These are phyloP conservation scores for Parachaetomium inaequale DNA, from an alignment of 495 filamentous ascomycete species.

Conservation along the genomic window DNA sequence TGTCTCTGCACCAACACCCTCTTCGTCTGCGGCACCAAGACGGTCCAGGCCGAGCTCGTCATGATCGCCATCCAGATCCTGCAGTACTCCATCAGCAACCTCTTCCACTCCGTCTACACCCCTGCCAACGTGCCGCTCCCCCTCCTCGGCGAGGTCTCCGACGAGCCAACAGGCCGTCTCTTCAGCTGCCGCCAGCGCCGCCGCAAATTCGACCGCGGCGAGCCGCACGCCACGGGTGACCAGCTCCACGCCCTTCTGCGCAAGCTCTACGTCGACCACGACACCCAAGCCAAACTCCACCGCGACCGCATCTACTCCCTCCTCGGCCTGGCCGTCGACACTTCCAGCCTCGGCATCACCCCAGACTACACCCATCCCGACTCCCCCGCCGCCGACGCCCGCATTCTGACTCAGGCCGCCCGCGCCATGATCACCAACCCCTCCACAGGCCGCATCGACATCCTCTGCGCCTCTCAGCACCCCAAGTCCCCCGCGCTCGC, in stretches of 20 bases:
- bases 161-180: not conserved
- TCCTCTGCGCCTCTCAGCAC: not conserved
- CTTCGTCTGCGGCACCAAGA: not conserved
- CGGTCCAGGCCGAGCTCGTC: not conserved
- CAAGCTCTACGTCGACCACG: conserved; percentile 1
- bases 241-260: not conserved
- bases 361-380: not conserved
- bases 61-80: not conserved
- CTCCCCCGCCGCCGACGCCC: not conserved
- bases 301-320: not conserved
- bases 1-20: not conserved
- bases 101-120: not conserved
- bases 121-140: not conserved
- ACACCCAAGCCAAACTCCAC: not conserved
- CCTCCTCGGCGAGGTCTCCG: not conserved
- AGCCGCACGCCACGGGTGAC: not conserved
- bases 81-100: not conserved
- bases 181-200: conserved; percentile 5
- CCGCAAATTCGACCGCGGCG: not conserved
- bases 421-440: not conserved
- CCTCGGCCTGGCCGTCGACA: not conserved
- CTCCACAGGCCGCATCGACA: not conserved
- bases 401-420: not conserved
- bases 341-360: not conserved
- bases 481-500: not conserved